A percentile compares a stretch with the other conserved stretches of the same genome.
phyloP scores from a whole-genome alignment of 2,329 filamentous ascomycete genomes.

The Aspergillus sp. region DNA sequence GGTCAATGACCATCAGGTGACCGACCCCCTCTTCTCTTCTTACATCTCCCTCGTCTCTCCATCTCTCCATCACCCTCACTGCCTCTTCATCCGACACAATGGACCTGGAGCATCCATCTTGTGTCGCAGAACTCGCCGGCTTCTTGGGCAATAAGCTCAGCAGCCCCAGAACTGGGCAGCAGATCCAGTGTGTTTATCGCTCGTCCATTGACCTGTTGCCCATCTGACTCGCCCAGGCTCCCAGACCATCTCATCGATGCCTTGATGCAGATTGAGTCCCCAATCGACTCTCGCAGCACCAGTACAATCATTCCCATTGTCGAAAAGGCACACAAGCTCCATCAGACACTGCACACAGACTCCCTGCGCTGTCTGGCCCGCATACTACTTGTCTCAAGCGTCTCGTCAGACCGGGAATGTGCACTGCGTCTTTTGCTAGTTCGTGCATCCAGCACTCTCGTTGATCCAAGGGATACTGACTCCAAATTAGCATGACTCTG shows the following conservation, averaged over 20 bases:
- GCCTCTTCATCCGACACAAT: no score
- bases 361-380: constrained; percentile 8
- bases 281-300: neutral
- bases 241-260: constrained; percentile 3
- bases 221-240: constrained; percentile 1
- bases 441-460: neutral
- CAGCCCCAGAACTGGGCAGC: neutral
- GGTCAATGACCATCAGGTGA: no score
- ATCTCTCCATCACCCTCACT: no score
- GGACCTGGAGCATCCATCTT: neutral
- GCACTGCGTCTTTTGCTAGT: constrained; percentile 13
- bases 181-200: neutral
- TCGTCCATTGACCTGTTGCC: neutral
- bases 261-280: constrained; percentile 2
- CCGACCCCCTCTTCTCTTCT: no score
- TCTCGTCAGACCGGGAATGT: constrained; percentile 3
- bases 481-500: constrained; percentile 5
- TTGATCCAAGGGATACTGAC: neutral
- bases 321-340: neutral
- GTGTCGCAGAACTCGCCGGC: neutral
- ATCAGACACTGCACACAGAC: constrained; percentile 3
- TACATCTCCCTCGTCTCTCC: no score
- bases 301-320: constrained; percentile 3
- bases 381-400: constrained; percentile 8
- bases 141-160: constrained; percentile 3